These are phyloP conservation scores for Solanum ossicruentum DNA, from an alignment of 257 asterid species.

Conservation along the genomic window DNA sequence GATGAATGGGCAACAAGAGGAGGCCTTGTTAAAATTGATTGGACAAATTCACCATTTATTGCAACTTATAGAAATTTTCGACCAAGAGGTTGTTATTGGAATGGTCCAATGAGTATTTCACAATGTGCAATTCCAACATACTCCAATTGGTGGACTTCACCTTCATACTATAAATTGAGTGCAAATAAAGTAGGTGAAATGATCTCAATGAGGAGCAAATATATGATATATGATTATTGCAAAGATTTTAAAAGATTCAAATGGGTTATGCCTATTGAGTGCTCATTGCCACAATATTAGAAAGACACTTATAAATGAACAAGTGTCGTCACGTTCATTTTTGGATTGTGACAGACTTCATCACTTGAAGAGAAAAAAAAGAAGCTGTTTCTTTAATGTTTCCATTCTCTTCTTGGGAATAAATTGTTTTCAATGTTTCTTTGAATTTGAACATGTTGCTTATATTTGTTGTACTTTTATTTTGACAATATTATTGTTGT, in stretches of 20 bases:
- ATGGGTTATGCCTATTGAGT: constrained; percentile 44
- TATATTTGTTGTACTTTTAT: neutral
- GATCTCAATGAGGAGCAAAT: constrained; percentile 28
- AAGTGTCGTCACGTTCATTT: too few species aligned
- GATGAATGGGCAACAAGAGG: constrained; percentile 80
- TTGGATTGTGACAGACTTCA: neutral
- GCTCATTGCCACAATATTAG: constrained; percentile 28
- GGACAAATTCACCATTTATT: constrained; percentile 48
- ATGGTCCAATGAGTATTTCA: constrained; percentile 14
- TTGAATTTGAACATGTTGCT: neutral
- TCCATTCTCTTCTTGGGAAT: neutral
- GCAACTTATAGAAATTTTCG: constrained; percentile 37
- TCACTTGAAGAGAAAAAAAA: neutral
- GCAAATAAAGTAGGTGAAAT: constrained; percentile 12
- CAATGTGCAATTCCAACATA: constrained; percentile 22
- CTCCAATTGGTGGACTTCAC: constrained; percentile 34
- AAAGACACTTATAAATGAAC: neutral
- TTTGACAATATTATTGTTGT: neutral
- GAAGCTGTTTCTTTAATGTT: neutral
- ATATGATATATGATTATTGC: constrained; percentile 62
- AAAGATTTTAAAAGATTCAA: constrained; percentile 25
- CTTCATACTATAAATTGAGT: constrained; percentile 15
- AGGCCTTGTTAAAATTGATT: constrained; percentile 53
- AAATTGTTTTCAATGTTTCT: neutral
- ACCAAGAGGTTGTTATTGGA: constrained; percentile 33